Conservation (phyloP, 2,329 filamentous ascomycete species). For the Lachnellula suecica region DNA sequence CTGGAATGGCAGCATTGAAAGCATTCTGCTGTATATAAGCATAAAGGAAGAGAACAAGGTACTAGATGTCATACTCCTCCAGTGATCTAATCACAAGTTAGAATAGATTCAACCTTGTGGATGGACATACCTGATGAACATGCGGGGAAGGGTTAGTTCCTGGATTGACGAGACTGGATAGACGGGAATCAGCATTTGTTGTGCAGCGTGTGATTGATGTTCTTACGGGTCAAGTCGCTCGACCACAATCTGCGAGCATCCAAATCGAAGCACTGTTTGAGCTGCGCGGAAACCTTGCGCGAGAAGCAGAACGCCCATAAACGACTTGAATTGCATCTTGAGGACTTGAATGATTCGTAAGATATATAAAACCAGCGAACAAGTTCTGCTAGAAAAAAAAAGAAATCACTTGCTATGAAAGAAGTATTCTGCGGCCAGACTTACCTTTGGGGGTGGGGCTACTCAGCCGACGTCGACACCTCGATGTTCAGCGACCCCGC, state of each 20-base stretch:
- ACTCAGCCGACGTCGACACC: too few relatives aligned
- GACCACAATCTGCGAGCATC: conserved; percentile 10
- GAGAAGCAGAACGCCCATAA: not conserved
- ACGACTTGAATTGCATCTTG: conserved; percentile 2
- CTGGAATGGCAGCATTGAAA: conserved; percentile 37
- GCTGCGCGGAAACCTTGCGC: conserved; percentile 1
- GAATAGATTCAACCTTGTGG: not conserved
- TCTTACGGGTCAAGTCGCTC: conserved; percentile 10
- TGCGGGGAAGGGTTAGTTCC: conserved; percentile 13
- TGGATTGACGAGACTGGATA: conserved; percentile 14
- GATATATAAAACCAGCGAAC: too few relatives aligned
- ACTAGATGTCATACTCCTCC: conserved; percentile 1
- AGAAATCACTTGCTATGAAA: too few relatives aligned
- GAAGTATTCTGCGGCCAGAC: too few relatives aligned
- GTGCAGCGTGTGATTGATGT: not conserved
- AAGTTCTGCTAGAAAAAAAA: too few relatives aligned
- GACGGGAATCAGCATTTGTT: too few relatives aligned
- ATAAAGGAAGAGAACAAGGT: not conserved
- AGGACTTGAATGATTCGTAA: too few relatives aligned
- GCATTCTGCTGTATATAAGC: conserved; percentile 29
- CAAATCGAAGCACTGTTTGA: conserved; percentile 11
- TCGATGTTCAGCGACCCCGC: too few relatives aligned
- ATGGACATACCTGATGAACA: conserved; percentile 10
- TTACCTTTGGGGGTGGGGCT: too few relatives aligned
- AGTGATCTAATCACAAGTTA: conserved; percentile 4